Conservation (phyloP, 1,284 basidiomycete species). For the Rhodotorula sp. region DNA sequence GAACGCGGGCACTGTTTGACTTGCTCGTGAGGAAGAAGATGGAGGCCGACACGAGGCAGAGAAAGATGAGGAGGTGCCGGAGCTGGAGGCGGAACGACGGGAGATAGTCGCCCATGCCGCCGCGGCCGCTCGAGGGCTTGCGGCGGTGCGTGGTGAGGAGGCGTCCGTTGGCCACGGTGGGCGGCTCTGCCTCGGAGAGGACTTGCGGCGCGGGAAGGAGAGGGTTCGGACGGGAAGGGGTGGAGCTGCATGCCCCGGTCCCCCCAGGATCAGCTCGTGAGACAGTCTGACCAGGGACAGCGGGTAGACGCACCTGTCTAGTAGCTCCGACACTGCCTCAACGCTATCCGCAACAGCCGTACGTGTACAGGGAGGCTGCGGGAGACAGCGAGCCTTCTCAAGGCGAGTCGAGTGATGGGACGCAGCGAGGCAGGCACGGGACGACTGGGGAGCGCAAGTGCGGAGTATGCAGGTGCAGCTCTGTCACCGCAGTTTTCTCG, state of each 20-base stretch:
- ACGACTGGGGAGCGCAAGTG: no score
- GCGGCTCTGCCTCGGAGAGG: neutral
- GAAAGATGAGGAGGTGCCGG: constrained; percentile 14
- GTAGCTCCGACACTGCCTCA: no score
- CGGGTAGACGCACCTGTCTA: neutral
- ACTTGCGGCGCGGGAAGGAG: neutral
- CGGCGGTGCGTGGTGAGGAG: neutral
- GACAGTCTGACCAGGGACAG: neutral
- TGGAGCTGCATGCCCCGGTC: neutral
- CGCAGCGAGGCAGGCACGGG: no score
- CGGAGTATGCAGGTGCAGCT: no score
- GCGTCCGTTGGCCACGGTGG: constrained; percentile 5
- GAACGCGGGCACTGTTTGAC: neutral
- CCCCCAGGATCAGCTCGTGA: neutral
- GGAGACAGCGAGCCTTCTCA: no score
- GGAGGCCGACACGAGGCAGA: constrained; percentile 3
- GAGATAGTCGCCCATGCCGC: neutral
- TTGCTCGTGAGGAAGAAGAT: constrained; percentile 3
- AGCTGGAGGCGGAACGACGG: constrained; percentile 6
- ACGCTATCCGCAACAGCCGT: no score
- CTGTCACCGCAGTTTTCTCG: no score
- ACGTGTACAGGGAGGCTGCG: no score
- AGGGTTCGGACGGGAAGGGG: neutral
- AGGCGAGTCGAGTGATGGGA: no score
- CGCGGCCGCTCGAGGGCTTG: neutral